Conservation (phyloP, 306 rosid genomes). For the Dalbergia cochinchinensis region DNA sequence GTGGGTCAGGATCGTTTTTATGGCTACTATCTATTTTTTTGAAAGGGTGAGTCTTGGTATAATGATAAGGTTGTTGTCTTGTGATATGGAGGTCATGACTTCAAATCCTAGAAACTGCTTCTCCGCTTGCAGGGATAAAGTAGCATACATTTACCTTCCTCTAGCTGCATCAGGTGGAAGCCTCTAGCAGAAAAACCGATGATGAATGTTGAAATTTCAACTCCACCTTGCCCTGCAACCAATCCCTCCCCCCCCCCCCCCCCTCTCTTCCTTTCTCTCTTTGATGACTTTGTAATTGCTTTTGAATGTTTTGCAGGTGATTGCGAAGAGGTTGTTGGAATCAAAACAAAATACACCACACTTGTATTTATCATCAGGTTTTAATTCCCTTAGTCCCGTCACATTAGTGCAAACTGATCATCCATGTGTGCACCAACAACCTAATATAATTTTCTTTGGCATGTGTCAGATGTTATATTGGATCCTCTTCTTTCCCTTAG, state of each 20-base stretch:
- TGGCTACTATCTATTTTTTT: slow-evolving; percentile 8
- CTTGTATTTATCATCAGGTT: slow-evolving; percentile 90
- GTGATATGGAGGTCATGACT: too few species aligned
- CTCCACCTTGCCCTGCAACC: slow-evolving; percentile 14
- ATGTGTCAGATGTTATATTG: slow-evolving; percentile 73
- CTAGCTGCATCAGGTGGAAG: too few species aligned
- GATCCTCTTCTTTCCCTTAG: slow-evolving; percentile 96
- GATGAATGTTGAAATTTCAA: slow-evolving; percentile 17
- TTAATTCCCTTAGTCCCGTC: slow-evolving; percentile 31
- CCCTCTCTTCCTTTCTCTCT: background rate
- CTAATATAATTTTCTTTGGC: slow-evolving; percentile 40
- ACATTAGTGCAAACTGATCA: slow-evolving; percentile 27
- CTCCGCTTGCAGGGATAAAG: too few species aligned
- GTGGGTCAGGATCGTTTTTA: slow-evolving; percentile 19
- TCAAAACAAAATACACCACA: slow-evolving; percentile 94
- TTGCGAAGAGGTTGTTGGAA: slow-evolving; percentile 89
- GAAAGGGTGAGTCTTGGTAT: background rate
- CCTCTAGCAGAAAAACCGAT: slow-evolving; percentile 4
- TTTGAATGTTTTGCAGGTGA: slow-evolving; percentile 67
- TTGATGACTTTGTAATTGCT: slow-evolving; percentile 22
- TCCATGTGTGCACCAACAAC: slow-evolving; percentile 28
- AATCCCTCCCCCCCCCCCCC: background rate
- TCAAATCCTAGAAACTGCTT: too few species aligned
- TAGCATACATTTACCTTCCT: too few species aligned
- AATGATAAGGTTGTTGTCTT: too few species aligned